Conservation (phyloP, 2,329 filamentous ascomycete genomes). For the Alternaria ventricosa region DNA sequence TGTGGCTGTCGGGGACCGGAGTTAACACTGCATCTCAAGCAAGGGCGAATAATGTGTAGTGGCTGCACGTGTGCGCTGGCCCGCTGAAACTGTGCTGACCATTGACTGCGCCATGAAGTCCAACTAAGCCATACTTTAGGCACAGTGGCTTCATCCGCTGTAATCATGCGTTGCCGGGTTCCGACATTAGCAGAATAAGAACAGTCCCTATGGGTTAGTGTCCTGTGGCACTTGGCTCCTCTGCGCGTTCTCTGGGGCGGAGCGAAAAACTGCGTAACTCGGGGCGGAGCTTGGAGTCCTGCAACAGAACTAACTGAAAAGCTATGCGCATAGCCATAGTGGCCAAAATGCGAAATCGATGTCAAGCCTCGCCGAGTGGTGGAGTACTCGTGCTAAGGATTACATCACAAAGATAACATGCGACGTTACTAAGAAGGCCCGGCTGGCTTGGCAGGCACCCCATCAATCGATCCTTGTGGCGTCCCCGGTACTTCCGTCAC, state of each 20-base stretch:
- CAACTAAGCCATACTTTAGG: neutral
- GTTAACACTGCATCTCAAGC: neutral
- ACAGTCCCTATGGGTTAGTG: neutral
- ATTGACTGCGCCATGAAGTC: neutral
- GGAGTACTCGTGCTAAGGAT: neutral
- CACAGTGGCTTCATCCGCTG: neutral
- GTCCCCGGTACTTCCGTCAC: neutral
- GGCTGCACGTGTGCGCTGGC: neutral
- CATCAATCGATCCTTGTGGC: neutral
- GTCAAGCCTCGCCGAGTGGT: neutral
- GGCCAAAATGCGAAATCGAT: neutral
- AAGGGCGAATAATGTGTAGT: neutral
- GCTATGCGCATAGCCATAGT: neutral
- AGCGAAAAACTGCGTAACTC: neutral
- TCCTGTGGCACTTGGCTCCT: neutral
- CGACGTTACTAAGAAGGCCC: neutral
- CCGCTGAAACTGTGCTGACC: neutral
- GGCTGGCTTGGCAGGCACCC: conserved; percentile 1
- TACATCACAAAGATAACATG: neutral
- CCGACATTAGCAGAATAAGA: neutral
- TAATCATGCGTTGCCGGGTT: neutral
- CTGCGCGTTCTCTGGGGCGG: neutral
- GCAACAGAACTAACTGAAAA: neutral
- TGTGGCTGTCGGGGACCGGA: neutral
- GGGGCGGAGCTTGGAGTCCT: neutral